Conservation (phyloP, 352 stramenopile species). For the Phytopythium ostracodes region DNA sequence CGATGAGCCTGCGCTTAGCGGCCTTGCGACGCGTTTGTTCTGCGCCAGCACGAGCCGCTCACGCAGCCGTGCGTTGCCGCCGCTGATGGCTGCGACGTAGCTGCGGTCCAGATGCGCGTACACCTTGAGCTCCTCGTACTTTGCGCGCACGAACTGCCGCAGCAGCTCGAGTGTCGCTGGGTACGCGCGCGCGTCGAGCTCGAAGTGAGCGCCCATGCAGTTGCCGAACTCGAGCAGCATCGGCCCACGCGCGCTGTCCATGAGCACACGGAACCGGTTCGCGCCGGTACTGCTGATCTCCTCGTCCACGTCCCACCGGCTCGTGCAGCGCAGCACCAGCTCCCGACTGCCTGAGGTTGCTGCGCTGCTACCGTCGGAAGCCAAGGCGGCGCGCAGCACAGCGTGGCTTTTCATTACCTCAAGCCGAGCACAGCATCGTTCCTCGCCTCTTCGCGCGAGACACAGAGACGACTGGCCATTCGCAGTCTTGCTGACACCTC, state of each 20-base stretch:
- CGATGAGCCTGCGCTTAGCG: background rate
- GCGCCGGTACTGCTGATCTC: constrained; percentile 60
- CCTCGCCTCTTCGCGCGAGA: constrained; percentile 53
- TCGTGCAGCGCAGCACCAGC: constrained; percentile 68
- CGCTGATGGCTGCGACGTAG: constrained; percentile 63
- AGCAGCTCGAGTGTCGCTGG: constrained; percentile 42
- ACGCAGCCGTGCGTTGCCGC: constrained; percentile 34
- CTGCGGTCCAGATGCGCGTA: constrained; percentile 74
- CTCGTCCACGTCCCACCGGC: constrained; percentile 78
- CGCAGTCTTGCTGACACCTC: constrained; percentile 13
- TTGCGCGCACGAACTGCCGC: constrained; percentile 51
- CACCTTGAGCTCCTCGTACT: constrained; percentile 58
- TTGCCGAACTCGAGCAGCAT: constrained; percentile 86
- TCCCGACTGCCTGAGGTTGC: constrained; percentile 25
- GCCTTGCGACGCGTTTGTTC: constrained; percentile 29
- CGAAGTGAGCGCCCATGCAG: constrained; percentile 65
- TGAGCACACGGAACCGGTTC: constrained; percentile 77
- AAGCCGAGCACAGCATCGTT: constrained; percentile 61
- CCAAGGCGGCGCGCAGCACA: constrained; percentile 25
- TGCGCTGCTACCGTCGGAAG: background rate
- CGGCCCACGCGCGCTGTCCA: constrained; percentile 68
- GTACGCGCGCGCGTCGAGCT: constrained; percentile 43
- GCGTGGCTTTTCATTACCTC: constrained; percentile 41
- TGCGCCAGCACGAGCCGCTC: constrained; percentile 41
- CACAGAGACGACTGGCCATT: constrained; percentile 41